A percentile compares a stretch with the other conserved stretches of the same genome.
Conservation (phyloP, 495 filamentous ascomycete species). For the Neurospora tetrasperma region DNA sequence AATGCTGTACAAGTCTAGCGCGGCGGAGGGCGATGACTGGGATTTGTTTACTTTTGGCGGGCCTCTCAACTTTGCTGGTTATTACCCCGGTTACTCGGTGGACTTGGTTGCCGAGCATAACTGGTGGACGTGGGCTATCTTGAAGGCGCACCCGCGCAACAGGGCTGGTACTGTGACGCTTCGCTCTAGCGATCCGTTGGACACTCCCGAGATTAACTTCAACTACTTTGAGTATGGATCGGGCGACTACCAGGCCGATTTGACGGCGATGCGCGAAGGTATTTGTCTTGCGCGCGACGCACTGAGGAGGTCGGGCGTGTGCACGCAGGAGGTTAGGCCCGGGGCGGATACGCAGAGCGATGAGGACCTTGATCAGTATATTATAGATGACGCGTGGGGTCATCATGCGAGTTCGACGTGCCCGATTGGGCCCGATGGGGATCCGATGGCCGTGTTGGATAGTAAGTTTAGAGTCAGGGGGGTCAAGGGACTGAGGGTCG, state of each 20-base stretch:
- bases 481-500: conserved; percentile 46
- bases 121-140: conserved; percentile 38
- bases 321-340: conserved; percentile 40
- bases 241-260: conserved; percentile 22
- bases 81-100: conserved; percentile 35
- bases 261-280: conserved; percentile 39
- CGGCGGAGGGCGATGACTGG: conserved; percentile 24
- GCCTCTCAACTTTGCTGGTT: conserved; percentile 43
- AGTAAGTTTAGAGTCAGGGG: conserved; percentile 47
- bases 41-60: conserved; percentile 47
- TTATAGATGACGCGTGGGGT: conserved; percentile 45
- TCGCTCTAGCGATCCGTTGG: conserved; percentile 41
- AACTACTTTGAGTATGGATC: conserved; percentile 39
- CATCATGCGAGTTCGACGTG: conserved; percentile 47
- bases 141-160: conserved; percentile 45
- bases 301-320: conserved; percentile 23
- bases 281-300: conserved; percentile 35
- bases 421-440: conserved; percentile 45
- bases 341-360: conserved; percentile 30
- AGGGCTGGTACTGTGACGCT: conserved; percentile 41
- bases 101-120: conserved; percentile 21
- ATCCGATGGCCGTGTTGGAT: conserved; percentile 49
- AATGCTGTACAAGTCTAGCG: conserved; percentile 36
- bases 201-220: conserved; percentile 44
- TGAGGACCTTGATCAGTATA: conserved; percentile 35